Conservation (phyloP, 164 flowering plant species). For the Vitis riparia region DNA sequence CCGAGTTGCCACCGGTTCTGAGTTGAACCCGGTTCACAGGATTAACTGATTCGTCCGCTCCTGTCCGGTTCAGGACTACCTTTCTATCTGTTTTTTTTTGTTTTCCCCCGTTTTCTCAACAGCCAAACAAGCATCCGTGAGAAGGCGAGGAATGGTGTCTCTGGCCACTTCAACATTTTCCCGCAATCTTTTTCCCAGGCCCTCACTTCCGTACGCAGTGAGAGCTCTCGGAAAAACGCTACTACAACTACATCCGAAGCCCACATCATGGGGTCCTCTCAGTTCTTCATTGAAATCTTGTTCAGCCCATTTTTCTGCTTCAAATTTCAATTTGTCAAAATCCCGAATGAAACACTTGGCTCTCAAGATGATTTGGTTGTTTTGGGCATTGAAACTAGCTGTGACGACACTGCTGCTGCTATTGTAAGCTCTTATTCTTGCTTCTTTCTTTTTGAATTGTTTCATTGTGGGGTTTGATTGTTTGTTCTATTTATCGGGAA, state of each 20-base stretch:
- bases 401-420: slow-evolving; percentile 97
- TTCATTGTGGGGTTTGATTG: background rate
- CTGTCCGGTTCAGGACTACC: no score
- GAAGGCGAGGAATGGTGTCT: slow-evolving; percentile 25
- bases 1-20: no score
- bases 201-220: slow-evolving; percentile 11
- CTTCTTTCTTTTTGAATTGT: slow-evolving; percentile 1
- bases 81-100: background rate
- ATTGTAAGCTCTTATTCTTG: slow-evolving; percentile 41
- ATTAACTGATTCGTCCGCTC: no score
- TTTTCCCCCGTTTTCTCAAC: background rate
- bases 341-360: slow-evolving; percentile 3
- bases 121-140: background rate
- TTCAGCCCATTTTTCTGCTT: slow-evolving; percentile 9
- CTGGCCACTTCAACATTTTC: slow-evolving; percentile 27
- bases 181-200: slow-evolving; percentile 39
- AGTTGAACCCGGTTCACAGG: no score
- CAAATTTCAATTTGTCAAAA: slow-evolving; percentile 3
- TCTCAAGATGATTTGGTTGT: slow-evolving; percentile 51
- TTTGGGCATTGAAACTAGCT: slow-evolving; percentile 94
- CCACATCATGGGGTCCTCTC: background rate
- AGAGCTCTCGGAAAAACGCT: slow-evolving; percentile 5
- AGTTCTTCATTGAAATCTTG: slow-evolving; percentile 4
- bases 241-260: background rate
- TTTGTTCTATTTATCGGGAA: background rate